These are phyloP conservation scores for Exophiala sp. DNA, from an alignment of 2,329 filamentous ascomycete genomes.

Conservation along the genomic window DNA sequence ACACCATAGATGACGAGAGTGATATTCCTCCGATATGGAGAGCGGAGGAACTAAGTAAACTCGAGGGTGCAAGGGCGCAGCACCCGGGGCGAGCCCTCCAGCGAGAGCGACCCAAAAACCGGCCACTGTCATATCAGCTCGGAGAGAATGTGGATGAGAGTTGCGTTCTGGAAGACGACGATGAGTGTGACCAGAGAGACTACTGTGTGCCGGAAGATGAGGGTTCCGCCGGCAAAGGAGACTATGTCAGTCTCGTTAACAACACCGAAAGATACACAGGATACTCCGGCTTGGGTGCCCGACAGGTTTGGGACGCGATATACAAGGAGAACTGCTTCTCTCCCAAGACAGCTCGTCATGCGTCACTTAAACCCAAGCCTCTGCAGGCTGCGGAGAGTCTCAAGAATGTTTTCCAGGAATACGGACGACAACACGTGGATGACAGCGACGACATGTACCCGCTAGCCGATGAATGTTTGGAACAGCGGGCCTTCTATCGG, in stretches of 20 bases:
- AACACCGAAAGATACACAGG: slow-evolving; percentile 97
- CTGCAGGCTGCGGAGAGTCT: slow-evolving; percentile 58
- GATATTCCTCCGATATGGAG: slow-evolving; percentile 92
- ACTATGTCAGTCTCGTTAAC: slow-evolving; percentile 90
- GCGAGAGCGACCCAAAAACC: slow-evolving; percentile 62
- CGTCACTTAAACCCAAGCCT: slow-evolving; percentile 23
- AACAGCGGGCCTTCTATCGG: slow-evolving; percentile 98
- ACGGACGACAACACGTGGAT: slow-evolving; percentile 51
- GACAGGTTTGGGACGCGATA: slow-evolving; percentile 93
- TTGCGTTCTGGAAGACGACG: slow-evolving; percentile 95
- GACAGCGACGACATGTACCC: slow-evolving; percentile 58
- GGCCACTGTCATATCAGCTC: slow-evolving; percentile 75
- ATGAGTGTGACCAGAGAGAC: slow-evolving; percentile 93
- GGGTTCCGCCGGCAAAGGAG: slow-evolving; percentile 77
- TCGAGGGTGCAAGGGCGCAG: slow-evolving; percentile 84
- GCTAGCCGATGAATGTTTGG: slow-evolving; percentile 85
- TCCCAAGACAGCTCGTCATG: slow-evolving; percentile 37
- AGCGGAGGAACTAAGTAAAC: slow-evolving; percentile 83
- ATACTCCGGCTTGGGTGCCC: slow-evolving; percentile 77
- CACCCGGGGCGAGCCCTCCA: slow-evolving; percentile 78
- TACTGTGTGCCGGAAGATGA: slow-evolving; percentile 97
- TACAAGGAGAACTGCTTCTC: slow-evolving; percentile 97
- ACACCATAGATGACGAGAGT: slow-evolving; percentile 90
- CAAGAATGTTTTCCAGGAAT: slow-evolving; percentile 55
- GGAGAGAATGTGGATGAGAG: slow-evolving; percentile 89